phyloP scores from a whole-genome alignment of 495 filamentous ascomycete species.

The Lasiosphaeria miniovina region DNA sequence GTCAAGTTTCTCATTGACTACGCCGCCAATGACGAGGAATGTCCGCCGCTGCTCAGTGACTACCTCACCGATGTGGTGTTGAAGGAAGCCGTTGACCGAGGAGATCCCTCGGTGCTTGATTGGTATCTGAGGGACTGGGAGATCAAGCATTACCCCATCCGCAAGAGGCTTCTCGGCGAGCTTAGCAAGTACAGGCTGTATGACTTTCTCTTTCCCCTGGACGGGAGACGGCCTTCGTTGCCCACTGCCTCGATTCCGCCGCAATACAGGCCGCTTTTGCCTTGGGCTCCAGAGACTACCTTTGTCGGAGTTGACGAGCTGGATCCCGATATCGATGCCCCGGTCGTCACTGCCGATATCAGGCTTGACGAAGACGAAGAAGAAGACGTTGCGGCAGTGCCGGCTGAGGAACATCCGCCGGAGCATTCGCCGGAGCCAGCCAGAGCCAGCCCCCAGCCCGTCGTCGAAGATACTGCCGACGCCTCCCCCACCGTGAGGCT shows the following conservation, averaged over 20 bases:
- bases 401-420: too few relatives aligned
- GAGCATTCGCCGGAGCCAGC: too few relatives aligned
- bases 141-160: constrained; percentile 7
- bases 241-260: constrained; percentile 9
- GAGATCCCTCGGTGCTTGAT: background rate
- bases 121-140: constrained; percentile 3
- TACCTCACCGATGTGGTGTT: constrained; percentile 12
- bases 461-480: too few relatives aligned
- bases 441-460: too few relatives aligned
- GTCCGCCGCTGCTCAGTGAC: constrained; percentile 10
- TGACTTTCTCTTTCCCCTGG: constrained; percentile 2
- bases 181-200: constrained; percentile 7
- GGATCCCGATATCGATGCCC: too few relatives aligned
- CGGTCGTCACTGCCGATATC: too few relatives aligned
- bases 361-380: too few relatives aligned
- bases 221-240: background rate
- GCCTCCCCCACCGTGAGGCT: too few relatives aligned
- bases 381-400: too few relatives aligned
- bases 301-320: too few relatives aligned
- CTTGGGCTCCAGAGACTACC: too few relatives aligned
- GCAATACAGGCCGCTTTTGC: background rate
- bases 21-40: constrained; percentile 12
- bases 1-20: constrained; percentile 14
- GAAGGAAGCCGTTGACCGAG: background rate
- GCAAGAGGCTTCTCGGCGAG: constrained; percentile 3